Evolutionary conservation across 108 stramenopile genomes (phyloP).

Genomic region (Skeletonema menzelii): DNA sequence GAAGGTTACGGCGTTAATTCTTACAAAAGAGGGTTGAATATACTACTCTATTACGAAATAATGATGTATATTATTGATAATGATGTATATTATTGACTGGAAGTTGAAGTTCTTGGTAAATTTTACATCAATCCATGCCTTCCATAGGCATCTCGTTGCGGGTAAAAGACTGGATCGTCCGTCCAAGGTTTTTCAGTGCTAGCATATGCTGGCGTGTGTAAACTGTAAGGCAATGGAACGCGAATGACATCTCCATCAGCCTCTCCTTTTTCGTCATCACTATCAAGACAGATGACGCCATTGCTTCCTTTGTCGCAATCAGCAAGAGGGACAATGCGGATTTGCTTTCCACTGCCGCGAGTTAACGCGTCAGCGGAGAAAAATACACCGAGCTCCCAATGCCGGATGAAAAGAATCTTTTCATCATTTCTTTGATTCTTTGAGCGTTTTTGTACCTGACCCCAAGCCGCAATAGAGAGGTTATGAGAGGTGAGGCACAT

Average conservation of each 20-base stretch:
- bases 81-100: too few relatives aligned
- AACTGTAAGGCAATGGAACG: not conserved
- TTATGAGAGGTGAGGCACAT: constrained; percentile 68
- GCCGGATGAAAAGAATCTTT: constrained; percentile 44
- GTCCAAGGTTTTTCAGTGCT: not conserved
- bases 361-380: constrained; percentile 51
- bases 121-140: not conserved
- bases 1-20: not conserved
- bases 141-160: not conserved
- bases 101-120: too few relatives aligned
- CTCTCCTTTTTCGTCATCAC: not conserved
- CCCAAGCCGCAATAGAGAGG: constrained; percentile 79
- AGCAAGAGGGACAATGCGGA: not conserved
- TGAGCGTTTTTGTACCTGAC: constrained; percentile 55
- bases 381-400: constrained; percentile 82
- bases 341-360: not conserved
- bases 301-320: not conserved
- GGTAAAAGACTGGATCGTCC: not conserved
- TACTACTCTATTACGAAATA: too few relatives aligned
- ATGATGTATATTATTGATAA: too few relatives aligned
- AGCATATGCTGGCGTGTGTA: not conserved
- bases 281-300: not conserved
- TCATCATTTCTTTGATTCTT: constrained; percentile 3
- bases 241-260: not conserved
- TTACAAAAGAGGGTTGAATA: not conserved